phyloP scores from a whole-genome alignment of 495 filamentous ascomycete species.

The Halenospora varia region DNA sequence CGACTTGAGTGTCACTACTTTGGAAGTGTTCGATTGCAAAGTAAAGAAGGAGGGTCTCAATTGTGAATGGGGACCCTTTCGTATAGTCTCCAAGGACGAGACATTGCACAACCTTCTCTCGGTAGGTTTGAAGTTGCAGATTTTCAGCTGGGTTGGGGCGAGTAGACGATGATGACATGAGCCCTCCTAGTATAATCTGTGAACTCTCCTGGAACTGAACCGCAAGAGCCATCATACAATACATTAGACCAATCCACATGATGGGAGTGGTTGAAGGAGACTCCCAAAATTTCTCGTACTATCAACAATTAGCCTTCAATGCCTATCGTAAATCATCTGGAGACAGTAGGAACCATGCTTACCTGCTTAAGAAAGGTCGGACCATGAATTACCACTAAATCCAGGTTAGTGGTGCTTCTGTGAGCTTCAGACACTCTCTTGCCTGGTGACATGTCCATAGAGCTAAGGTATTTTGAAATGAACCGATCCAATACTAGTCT shows the following conservation, averaged over 20 bases:
- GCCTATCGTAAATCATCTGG: not conserved
- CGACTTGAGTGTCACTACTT: constrained; percentile 38
- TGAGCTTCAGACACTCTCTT: not conserved
- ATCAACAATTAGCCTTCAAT: not conserved
- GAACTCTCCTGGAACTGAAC: constrained; percentile 1
- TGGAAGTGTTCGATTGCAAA: constrained; percentile 38
- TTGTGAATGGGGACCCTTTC: constrained; percentile 35
- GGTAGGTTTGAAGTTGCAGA: constrained; percentile 8
- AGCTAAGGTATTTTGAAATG: not conserved
- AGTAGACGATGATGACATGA: no score
- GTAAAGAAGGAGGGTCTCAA: constrained; percentile 47
- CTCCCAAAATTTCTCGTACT: constrained; percentile 46
- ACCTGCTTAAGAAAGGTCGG: constrained; percentile 36
- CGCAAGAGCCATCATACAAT: constrained; percentile 30
- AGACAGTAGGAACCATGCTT: constrained; percentile 4
- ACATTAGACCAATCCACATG: constrained; percentile 45
- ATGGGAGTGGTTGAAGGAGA: constrained; percentile 32
- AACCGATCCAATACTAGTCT: not conserved
- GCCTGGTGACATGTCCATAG: not conserved
- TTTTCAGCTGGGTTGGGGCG: not conserved
- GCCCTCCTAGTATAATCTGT: not conserved
- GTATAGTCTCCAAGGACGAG: constrained; percentile 43
- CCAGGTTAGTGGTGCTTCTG: not conserved
- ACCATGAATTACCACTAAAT: constrained; percentile 32
- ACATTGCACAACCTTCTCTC: constrained; percentile 29